Conservation (phyloP, 768 basidiomycete species). For the Mycena leptocephala region DNA sequence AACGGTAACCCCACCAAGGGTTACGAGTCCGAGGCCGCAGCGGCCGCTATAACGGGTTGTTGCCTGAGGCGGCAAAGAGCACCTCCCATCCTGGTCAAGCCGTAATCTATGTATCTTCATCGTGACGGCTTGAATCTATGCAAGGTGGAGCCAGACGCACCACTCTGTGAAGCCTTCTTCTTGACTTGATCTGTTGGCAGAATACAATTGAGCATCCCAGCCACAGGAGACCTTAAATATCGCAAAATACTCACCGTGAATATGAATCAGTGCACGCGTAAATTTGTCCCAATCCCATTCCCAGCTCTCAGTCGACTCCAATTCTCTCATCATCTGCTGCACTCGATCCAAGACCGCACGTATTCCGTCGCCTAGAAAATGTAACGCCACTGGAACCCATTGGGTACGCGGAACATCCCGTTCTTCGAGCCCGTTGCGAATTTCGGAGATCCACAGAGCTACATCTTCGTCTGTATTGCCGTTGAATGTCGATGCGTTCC, state of each 20-base stretch:
- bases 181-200: background rate
- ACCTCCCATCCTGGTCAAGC: too few relatives aligned
- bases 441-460: background rate
- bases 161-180: background rate
- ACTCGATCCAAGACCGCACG: background rate
- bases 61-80: background rate
- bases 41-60: background rate
- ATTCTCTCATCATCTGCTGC: background rate
- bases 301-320: background rate
- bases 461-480: background rate
- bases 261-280: background rate
- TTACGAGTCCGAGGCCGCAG: background rate
- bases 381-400: background rate
- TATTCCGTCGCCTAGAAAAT: background rate
- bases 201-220: background rate
- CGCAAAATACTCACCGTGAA: background rate
- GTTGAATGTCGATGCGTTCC: background rate
- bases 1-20: background rate
- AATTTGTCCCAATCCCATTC: background rate
- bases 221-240: too few relatives aligned
- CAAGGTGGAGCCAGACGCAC: background rate
- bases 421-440: background rate
- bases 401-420: background rate
- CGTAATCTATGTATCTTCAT: background rate
- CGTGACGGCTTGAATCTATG: background rate